Evolutionary conservation across 805 yeast genomes (phyloP).

Genomic region (Wickerhamomyces ciferrii): DNA sequence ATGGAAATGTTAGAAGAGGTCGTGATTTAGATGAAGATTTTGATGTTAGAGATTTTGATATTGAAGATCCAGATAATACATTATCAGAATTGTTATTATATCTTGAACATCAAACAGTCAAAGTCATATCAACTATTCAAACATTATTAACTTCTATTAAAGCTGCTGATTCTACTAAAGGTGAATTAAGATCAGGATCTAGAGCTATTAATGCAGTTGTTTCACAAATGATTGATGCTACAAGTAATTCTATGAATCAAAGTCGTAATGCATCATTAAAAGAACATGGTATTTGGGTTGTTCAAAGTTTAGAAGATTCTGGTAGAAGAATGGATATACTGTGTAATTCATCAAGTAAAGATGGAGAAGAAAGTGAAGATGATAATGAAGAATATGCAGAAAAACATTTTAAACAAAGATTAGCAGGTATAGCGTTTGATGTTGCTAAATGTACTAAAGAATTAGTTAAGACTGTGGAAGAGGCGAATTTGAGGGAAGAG

Average conservation of each 20-base stretch:
- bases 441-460: conserved; percentile 96
- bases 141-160: conserved; percentile 71
- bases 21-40: conserved; percentile 32
- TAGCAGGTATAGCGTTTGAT: conserved; percentile 95
- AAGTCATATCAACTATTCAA: conserved; percentile 87
- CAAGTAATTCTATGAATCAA: conserved; percentile 82
- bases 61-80: conserved; percentile 84
- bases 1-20: background rate
- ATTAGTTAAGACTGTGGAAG: conserved; percentile 92
- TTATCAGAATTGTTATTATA: conserved; percentile 77
- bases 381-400: conserved; percentile 70
- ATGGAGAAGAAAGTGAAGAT: conserved; percentile 26
- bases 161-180: conserved; percentile 70
- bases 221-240: conserved; percentile 83
- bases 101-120: conserved; percentile 89
- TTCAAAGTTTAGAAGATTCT: conserved; percentile 81
- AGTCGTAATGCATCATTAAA: conserved; percentile 78
- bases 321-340: conserved; percentile 74
- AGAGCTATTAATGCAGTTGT: conserved; percentile 75
- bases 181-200: conserved; percentile 67
- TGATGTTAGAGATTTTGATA: conserved; percentile 71
- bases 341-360: conserved; percentile 35
- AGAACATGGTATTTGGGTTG: conserved; percentile 91
- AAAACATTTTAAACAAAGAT: conserved; percentile 83
- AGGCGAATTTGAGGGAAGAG: conserved; percentile 83